Conservation (phyloP, 1,284 basidiomycete species). For the Peniophora sp. region DNA sequence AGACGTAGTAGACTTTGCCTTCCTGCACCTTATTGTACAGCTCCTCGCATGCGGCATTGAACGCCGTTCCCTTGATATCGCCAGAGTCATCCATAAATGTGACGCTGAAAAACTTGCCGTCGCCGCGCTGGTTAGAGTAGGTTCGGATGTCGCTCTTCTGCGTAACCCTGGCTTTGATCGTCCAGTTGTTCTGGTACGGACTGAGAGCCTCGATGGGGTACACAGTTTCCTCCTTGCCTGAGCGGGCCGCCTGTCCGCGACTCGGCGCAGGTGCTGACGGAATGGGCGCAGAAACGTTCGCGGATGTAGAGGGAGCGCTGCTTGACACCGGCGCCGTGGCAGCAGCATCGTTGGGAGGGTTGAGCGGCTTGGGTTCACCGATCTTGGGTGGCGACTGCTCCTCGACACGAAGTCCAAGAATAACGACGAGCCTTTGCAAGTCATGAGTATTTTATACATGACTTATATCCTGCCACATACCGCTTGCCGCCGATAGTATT, state of each 20-base stretch:
- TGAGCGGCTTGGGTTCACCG: constrained; percentile 50
- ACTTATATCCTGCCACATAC: constrained; percentile 35
- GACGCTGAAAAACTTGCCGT: constrained; percentile 93
- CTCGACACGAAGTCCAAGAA: constrained; percentile 67
- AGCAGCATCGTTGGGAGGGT: constrained; percentile 13
- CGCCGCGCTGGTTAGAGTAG: constrained; percentile 88
- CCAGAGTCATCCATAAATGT: constrained; percentile 94
- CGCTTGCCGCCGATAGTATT: constrained; percentile 82
- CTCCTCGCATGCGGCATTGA: constrained; percentile 84
- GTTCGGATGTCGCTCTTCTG: constrained; percentile 86
- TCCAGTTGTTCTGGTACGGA: constrained; percentile 98
- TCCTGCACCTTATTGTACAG: constrained; percentile 84
- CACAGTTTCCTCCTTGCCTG: constrained; percentile 24
- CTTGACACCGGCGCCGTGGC: constrained; percentile 13
- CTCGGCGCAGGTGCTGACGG: constrained; percentile 18
- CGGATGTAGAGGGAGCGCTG: constrained; percentile 15
- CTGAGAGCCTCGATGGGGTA: constrained; percentile 93
- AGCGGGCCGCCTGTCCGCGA: constrained; percentile 6
- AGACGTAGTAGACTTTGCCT: constrained; percentile 90
- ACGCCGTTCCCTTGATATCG: constrained; percentile 88
- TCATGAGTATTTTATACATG: constrained; percentile 7
- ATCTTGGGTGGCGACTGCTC: constrained; percentile 57
- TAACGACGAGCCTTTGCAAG: constrained; percentile 68
- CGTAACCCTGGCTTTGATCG: constrained; percentile 91
- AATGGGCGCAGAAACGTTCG: constrained; percentile 6